phyloP scores from a whole-genome alignment of 1,284 basidiomycete genomes.

The Leccinum pachyderme region DNA sequence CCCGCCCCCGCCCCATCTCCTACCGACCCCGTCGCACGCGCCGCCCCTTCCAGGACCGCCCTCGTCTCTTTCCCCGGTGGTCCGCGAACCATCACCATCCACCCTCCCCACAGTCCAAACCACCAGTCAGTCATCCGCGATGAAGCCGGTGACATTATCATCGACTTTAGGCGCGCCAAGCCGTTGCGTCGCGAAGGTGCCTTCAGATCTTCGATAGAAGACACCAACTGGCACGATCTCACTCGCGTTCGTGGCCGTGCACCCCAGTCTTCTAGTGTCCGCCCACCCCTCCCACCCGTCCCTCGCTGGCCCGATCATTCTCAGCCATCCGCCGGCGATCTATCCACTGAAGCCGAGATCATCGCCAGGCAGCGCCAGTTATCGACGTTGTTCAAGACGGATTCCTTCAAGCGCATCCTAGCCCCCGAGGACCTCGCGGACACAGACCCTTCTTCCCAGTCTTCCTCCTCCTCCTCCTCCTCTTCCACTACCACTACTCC shows the following conservation, averaged over 20 bases:
- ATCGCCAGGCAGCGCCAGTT: slow-evolving; percentile 12
- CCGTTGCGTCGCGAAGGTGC: slow-evolving; percentile 25
- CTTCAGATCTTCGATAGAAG: slow-evolving; percentile 16
- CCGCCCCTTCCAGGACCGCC: slow-evolving; percentile 7
- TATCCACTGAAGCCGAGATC: slow-evolving; percentile 2
- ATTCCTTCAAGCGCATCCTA: slow-evolving; percentile 15
- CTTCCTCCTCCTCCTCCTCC: background rate
- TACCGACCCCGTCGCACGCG: background rate
- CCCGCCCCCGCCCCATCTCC: slow-evolving; percentile 1
- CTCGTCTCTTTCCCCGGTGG: slow-evolving; percentile 24
- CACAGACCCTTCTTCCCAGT: background rate
- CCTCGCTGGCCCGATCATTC: slow-evolving; percentile 12
- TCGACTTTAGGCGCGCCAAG: slow-evolving; percentile 11
- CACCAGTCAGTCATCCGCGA: slow-evolving; percentile 18
- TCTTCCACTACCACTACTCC: background rate
- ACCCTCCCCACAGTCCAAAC: slow-evolving; percentile 19
- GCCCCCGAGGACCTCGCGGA: background rate
- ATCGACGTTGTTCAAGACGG: slow-evolving; percentile 5
- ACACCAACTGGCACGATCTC: slow-evolving; percentile 11
- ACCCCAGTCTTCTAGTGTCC: background rate
- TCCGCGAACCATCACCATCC: slow-evolving; percentile 29
- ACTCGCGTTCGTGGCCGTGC: slow-evolving; percentile 17
- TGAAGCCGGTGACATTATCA: slow-evolving; percentile 18
- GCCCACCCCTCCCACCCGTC: background rate
- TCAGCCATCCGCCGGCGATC: background rate